Conservation (phyloP, 176 grass and related monocot genomes). For the Zoysia pacifica region DNA sequence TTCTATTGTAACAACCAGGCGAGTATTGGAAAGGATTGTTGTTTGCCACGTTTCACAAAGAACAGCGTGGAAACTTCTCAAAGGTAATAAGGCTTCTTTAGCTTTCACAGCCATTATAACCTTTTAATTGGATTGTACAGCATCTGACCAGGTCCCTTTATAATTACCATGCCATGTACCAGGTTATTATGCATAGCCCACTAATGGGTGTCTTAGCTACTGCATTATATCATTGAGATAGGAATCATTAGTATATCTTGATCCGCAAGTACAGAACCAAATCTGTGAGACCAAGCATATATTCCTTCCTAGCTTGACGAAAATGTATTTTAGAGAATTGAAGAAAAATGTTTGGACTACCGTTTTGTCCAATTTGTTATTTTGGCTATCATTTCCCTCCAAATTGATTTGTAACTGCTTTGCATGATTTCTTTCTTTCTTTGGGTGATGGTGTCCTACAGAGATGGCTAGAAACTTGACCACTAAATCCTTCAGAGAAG, state of each 20-base stretch:
- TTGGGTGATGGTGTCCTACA: constrained; percentile 6
- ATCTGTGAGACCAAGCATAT: background rate
- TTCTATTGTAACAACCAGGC: constrained; percentile 81
- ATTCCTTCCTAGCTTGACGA: background rate
- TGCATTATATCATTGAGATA: constrained; percentile 5
- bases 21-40: constrained; percentile 81
- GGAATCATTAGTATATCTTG: background rate
- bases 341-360: background rate
- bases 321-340: background rate
- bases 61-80: constrained; percentile 99
- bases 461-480: background rate
- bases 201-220: background rate
- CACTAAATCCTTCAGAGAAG: no score
- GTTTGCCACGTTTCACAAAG: constrained; percentile 79
- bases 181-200: background rate
- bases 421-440: constrained; percentile 15
- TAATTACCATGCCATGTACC: background rate
- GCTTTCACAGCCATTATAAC: constrained; percentile 17
- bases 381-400: background rate
- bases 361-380: background rate
- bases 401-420: background rate
- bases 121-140: background rate
- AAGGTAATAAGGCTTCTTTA: constrained; percentile 52
- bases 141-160: constrained; percentile 10
- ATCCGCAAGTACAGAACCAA: background rate